phyloP scores from a whole-genome alignment of 495 filamentous ascomycete species.

The Echria macrotheca region DNA sequence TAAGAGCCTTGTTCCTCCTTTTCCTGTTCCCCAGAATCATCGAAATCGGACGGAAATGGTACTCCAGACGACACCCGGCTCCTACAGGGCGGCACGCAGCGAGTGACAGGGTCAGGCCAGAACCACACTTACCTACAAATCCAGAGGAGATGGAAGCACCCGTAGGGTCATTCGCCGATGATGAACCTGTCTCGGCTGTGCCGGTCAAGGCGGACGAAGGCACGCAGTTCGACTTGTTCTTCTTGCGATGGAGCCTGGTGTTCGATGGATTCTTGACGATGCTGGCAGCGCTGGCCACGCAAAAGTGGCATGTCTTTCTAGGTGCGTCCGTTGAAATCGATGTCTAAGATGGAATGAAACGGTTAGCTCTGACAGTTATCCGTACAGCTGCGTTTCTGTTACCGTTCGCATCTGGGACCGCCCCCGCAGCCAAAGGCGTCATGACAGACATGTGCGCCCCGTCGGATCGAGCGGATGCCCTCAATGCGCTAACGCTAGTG shows the following conservation, averaged over 20 bases:
- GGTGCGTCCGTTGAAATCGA: constrained; percentile 23
- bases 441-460: constrained; percentile 50
- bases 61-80: constrained; percentile 19
- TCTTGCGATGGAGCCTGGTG: constrained; percentile 47
- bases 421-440: constrained; percentile 52
- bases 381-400: constrained; percentile 36
- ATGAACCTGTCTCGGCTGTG: constrained; percentile 33
- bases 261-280: constrained; percentile 48
- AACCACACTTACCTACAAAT: constrained; percentile 19
- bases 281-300: constrained; percentile 42
- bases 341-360: not conserved
- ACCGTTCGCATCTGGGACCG: constrained; percentile 51
- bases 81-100: too few species aligned
- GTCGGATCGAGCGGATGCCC: constrained; percentile 43
- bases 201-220: constrained; percentile 30
- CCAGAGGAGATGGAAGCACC: constrained; percentile 36
- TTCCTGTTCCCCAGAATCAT: constrained; percentile 53
- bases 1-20: constrained; percentile 50
- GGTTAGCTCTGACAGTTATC: constrained; percentile 3
- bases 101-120: not conserved
- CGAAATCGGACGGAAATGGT: constrained; percentile 40
- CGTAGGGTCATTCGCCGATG: constrained; percentile 35
- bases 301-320: constrained; percentile 52
- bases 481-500: constrained; percentile 51
- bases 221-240: constrained; percentile 50